Evolutionary conservation across 1,284 basidiomycete species (phyloP).

Genomic region (Sphagnurus paluster): DNA sequence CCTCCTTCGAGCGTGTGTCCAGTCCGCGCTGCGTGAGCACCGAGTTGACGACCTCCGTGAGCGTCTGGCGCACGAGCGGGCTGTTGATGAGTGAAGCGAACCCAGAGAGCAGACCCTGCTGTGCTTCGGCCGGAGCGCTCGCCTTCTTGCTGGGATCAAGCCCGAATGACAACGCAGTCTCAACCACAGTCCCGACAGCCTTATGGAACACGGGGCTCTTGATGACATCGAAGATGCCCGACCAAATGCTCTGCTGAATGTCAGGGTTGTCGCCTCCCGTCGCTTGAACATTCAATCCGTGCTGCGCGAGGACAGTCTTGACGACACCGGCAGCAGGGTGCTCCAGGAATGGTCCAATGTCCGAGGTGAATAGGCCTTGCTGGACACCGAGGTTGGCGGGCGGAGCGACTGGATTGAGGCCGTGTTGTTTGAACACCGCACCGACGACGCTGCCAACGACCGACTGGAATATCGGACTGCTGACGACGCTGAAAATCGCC

Average conservation of each 20-base stretch:
- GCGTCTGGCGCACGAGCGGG: not conserved
- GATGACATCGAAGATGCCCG: not conserved
- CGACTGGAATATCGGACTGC: no score
- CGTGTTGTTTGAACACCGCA: no score
- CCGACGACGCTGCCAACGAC: no score
- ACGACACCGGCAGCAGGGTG: not conserved
- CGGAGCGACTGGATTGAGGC: no score
- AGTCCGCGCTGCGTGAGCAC: no score
- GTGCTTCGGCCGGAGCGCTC: not conserved
- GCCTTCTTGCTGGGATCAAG: not conserved
- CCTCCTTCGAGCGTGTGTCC: no score
- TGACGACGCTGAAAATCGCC: no score
- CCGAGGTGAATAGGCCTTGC: no score
- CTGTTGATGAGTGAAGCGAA: not conserved
- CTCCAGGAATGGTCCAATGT: no score
- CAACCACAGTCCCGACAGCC: slow-evolving; percentile 1
- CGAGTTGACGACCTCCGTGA: not conserved
- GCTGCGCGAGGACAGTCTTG: not conserved
- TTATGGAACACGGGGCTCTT: slow-evolving; percentile 5
- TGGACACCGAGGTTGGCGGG: no score
- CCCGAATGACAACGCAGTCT: not conserved
- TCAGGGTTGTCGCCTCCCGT: not conserved
- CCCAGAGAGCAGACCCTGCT: slow-evolving; percentile 4
- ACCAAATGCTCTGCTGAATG: not conserved
- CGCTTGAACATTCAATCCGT: not conserved